Percentiles rank a stretch among this genome's conserved stretches.
phyloP scores from a whole-genome alignment of 768 basidiomycete species.

The Gymnopilus dilepis region DNA sequence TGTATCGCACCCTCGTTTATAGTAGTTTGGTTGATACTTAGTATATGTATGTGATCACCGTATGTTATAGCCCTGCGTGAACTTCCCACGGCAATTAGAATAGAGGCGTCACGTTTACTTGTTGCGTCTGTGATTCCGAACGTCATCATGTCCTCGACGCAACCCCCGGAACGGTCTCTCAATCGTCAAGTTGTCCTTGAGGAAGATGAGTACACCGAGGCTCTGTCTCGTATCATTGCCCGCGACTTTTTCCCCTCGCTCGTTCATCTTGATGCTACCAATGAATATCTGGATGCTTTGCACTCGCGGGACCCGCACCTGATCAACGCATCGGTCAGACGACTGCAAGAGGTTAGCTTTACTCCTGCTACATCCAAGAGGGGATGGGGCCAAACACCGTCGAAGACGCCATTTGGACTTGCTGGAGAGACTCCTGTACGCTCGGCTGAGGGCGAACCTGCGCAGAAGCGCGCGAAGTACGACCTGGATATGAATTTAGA shows the following conservation, averaged over 20 bases:
- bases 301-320: slow-evolving; percentile 75
- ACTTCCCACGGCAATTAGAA: slow-evolving; percentile 15
- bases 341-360: slow-evolving; percentile 63
- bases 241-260: slow-evolving; percentile 98
- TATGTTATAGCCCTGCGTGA: background rate
- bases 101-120: background rate
- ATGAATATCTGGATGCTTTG: slow-evolving; percentile 83
- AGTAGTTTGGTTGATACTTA: no score
- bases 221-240: slow-evolving; percentile 90
- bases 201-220: slow-evolving; percentile 95
- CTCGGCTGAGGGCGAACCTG: slow-evolving; percentile 42
- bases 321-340: slow-evolving; percentile 77
- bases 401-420: slow-evolving; percentile 67
- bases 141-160: background rate
- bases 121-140: background rate
- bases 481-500: slow-evolving; percentile 75
- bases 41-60: background rate
- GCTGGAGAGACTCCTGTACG: slow-evolving; percentile 72
- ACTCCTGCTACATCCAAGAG: slow-evolving; percentile 51
- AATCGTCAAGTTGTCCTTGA: slow-evolving; percentile 77
- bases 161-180: slow-evolving; percentile 56
- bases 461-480: slow-evolving; percentile 62
- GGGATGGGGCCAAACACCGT: slow-evolving; percentile 49
- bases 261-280: slow-evolving; percentile 86
- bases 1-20: slow-evolving; percentile 10